phyloP scores from a whole-genome alignment of 75 land plant species.

The Chamaecyparis obtusa region DNA sequence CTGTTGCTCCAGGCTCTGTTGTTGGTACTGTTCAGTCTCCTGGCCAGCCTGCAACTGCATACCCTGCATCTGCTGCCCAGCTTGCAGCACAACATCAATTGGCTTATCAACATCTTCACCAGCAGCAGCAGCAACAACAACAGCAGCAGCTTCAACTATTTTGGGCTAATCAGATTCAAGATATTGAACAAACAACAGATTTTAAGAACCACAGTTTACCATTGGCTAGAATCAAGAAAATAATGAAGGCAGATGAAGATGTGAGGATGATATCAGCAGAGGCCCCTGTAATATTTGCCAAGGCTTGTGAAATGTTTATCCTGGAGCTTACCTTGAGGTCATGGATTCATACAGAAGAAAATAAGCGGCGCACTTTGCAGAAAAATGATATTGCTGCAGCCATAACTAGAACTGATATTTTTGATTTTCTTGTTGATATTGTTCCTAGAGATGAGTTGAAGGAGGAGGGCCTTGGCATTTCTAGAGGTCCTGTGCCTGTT shows the following conservation, averaged over 20 bases:
- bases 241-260: slow-evolving; percentile 88
- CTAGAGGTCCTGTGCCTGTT: slow-evolving; percentile 47
- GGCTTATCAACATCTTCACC: slow-evolving; percentile 58
- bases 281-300: slow-evolving; percentile 81
- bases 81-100: slow-evolving; percentile 49
- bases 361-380: slow-evolving; percentile 80
- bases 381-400: slow-evolving; percentile 90
- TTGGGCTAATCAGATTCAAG: slow-evolving; percentile 67
- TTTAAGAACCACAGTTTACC: slow-evolving; percentile 84
- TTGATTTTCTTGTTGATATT: slow-evolving; percentile 70
- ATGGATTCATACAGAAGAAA: slow-evolving; percentile 90
- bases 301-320: slow-evolving; percentile 84
- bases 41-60: slow-evolving; percentile 24
- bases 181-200: slow-evolving; percentile 70
- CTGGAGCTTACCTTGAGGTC: slow-evolving; percentile 68
- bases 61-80: slow-evolving; percentile 29
- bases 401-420: slow-evolving; percentile 75
- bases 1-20: slow-evolving; percentile 28
- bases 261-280: slow-evolving; percentile 84
- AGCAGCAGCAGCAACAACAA: slow-evolving; percentile 74
- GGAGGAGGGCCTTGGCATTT: slow-evolving; percentile 55
- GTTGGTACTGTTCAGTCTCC: slow-evolving; percentile 26
- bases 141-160: slow-evolving; percentile 77
- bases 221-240: slow-evolving; percentile 76
- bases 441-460: slow-evolving; percentile 72